Base-by-base conservation (phyloP, 2,329 filamentous ascomycete genomes). In the Lasiodiplodia hormozganensis region DNA sequence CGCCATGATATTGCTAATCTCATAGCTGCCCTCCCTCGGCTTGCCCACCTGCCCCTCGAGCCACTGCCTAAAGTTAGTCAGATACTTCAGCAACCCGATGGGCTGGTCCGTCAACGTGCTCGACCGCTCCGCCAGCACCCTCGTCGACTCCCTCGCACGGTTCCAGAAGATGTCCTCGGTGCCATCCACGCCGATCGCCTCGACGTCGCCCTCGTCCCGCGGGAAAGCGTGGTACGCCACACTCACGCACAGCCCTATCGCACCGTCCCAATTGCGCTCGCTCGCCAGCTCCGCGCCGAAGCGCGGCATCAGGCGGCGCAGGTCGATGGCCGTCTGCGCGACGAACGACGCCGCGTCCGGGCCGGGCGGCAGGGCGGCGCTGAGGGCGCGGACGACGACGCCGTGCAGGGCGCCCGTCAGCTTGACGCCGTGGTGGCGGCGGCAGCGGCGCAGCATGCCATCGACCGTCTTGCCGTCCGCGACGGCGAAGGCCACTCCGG, bases 1-100 rank as follows among this genome's bases (percentile, higher is more conserved):
- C 2, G 73, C 76, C 36, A 79, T 77, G 2, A 84, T 62, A 69
- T 85, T 85, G 72, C 83, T 85, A 10, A 85, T 67, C 71, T 84
- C 82, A 65, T 81, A 84, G 5, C 81, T 82, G 18, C 70, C 74
- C 51, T 82, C 81, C 31, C 83, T 75, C 34, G 70, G 68, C 65
- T 79, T 71, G 4, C 79, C 79, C 10, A 84, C 62, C 54, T 83
- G 81, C 2, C 75, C 75, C 10, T 72, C 54, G 4, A 77, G 75
- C 83, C 83, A 85, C 10, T 73, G 72, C 4, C 79, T 72, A 31
- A 84, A 77, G 65, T 79, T 78, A 5, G 75, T 75, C 1, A 79
- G 70, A 57, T 84, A 85, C 66, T 76, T 72, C 43, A 85, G 72
- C 11, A 85, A 71, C 0, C 81, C 83, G 11, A 84, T 76, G 1